Percentiles rank a stretch among this genome's conserved stretches.
Evolutionary conservation across 257 asterid species (phyloP).

Genomic region (Scutellaria barbata): DNA sequence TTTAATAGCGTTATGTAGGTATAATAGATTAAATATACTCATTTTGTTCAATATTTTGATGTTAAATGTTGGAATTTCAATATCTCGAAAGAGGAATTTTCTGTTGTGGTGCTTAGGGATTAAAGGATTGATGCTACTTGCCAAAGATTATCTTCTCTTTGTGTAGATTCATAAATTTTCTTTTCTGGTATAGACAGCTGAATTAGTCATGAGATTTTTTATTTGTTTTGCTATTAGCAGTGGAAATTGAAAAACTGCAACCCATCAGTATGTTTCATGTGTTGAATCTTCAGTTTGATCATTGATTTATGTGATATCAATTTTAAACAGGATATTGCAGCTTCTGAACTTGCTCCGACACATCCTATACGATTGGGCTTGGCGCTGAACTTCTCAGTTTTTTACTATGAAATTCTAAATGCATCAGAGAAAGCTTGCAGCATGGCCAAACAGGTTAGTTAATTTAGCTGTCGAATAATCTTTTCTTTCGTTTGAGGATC

Average conservation of each 20-base stretch:
- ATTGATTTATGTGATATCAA: conserved; percentile 20
- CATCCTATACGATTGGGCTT: conserved; percentile 72
- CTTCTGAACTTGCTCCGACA: conserved; percentile 69
- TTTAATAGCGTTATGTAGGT: too few species aligned
- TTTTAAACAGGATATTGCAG: conserved; percentile 58
- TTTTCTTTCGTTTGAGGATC: background rate
- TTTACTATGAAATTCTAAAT: conserved; percentile 68
- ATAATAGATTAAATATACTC: too few species aligned
- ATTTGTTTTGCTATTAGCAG: background rate
- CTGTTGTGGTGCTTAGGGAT: background rate
- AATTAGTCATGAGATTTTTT: too few species aligned
- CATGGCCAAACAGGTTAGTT: conserved; percentile 74
- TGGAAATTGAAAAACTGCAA: too few species aligned
- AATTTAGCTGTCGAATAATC: conserved; percentile 1
- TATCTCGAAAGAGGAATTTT: background rate
- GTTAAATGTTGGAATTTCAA: too few species aligned
- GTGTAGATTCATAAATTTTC: background rate
- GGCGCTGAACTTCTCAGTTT: conserved; percentile 70
- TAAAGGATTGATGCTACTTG: background rate
- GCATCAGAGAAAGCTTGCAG: conserved; percentile 68
- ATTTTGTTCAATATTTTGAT: too few species aligned
- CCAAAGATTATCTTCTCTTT: background rate
- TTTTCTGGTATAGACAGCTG: background rate
- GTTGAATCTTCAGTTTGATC: conserved; percentile 3
- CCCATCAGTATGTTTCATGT: background rate